Percentiles rank a stretch among this genome's conserved stretches.
Evolutionary conservation across 768 basidiomycete genomes (phyloP).

Genomic region (Leccinum longicurvipes): DNA sequence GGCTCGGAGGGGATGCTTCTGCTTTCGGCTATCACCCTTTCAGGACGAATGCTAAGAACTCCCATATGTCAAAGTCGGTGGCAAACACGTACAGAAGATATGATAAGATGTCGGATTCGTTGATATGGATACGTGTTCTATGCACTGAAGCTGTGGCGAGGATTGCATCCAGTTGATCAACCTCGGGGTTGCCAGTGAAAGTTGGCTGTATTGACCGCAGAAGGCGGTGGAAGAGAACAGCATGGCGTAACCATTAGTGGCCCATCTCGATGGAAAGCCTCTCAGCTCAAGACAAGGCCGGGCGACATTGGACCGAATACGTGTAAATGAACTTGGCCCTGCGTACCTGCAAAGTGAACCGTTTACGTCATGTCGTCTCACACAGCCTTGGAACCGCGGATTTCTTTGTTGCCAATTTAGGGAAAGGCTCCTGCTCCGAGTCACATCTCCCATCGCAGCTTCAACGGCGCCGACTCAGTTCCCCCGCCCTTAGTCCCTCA

Average conservation of each 20-base stretch:
- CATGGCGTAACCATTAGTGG: not conserved
- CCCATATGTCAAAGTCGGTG: not conserved
- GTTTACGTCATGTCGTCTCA: not conserved
- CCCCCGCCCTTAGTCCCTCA: not conserved
- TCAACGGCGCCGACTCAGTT: conserved; percentile 15
- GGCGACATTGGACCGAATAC: not conserved
- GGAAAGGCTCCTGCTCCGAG: too few relatives aligned
- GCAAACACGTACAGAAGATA: conserved; percentile 8
- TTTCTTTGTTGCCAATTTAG: not conserved
- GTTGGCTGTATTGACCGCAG: not conserved
- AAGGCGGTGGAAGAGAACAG: conserved; percentile 4
- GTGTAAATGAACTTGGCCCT: not conserved
- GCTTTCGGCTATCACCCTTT: not conserved
- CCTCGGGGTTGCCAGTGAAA: not conserved
- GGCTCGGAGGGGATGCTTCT: not conserved
- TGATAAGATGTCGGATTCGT: conserved; percentile 13
- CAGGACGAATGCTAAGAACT: not conserved
- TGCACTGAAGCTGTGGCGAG: not conserved
- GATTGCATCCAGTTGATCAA: not conserved
- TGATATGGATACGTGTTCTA: conserved; percentile 16
- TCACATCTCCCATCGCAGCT: conserved; percentile 10
- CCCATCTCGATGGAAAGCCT: not conserved
- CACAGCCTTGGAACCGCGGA: not conserved
- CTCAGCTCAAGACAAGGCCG: not conserved
- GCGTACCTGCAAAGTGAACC: not conserved